Percentiles rank a stretch among this genome's conserved stretches.
Evolutionary conservation across 1,284 basidiomycete genomes (phyloP).

Genomic region (Cystobasidium sp.): DNA sequence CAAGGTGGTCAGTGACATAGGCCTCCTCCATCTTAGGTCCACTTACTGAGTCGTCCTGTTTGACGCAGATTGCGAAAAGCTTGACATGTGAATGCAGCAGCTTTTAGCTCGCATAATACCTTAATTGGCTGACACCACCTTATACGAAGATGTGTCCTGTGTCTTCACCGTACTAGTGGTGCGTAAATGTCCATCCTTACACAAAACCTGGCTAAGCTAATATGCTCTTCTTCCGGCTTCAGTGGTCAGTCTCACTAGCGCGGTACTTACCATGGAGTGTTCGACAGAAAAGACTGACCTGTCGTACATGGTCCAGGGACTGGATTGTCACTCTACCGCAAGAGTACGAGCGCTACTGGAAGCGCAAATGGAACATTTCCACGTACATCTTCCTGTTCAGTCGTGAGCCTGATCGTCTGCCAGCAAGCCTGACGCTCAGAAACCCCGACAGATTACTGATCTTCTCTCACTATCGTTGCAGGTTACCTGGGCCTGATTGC

Average conservation of each 20-base stretch:
- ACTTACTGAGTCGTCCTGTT: too few relatives aligned
- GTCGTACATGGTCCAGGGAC: not conserved
- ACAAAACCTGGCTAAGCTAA: too few relatives aligned
- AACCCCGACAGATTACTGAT: not conserved
- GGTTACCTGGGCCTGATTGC: not conserved
- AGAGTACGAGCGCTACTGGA: constrained; percentile 13
- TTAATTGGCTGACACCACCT: too few relatives aligned
- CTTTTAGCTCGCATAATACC: too few relatives aligned
- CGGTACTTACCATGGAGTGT: too few relatives aligned
- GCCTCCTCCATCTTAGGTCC: too few relatives aligned
- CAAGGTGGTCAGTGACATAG: not conserved
- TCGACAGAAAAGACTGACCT: not conserved
- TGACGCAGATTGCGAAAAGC: not conserved
- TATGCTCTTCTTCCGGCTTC: too few relatives aligned
- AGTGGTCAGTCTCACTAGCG: too few relatives aligned
- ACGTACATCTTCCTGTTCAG: constrained; percentile 14
- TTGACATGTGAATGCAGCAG: not conserved
- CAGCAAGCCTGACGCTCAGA: not conserved
- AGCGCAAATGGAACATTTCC: constrained; percentile 8
- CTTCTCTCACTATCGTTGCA: not conserved
- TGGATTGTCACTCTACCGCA: not conserved
- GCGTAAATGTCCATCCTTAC: too few relatives aligned
- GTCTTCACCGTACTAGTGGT: not conserved
- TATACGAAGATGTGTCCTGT: not conserved
- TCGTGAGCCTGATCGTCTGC: not conserved